Base-by-base conservation (phyloP, 768 basidiomycete genomes). In the Kwoniella sp. region DNA sequence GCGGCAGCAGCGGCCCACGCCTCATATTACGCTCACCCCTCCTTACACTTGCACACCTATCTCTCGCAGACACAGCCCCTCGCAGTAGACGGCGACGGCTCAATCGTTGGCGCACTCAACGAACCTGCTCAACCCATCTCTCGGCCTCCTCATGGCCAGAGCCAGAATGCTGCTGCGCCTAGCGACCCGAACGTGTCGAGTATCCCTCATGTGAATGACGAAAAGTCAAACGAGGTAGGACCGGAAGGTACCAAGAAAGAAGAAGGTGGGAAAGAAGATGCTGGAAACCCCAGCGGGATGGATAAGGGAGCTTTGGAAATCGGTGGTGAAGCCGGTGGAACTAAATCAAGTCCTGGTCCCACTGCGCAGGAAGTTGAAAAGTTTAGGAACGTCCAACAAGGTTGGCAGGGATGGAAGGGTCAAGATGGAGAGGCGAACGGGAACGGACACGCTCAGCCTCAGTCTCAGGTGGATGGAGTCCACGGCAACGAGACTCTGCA, bases 1-100 rank as follows among this genome's bases (percentile, higher is more conserved):
- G 74, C 74, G n/a, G 74, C 74, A 17, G 74, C 74, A 1, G 65
- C 65, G 13, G 74, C 74, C 22, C 74, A 71, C 53, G 71, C 74
- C 5, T 73, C 74, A 2, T 76, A 76, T 61, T 76, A 76, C 58
- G 65, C 74, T 21, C 74, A 76, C 40, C 74, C 74, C 12, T 51
- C 63, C 4, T 51, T 73, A 2, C 74, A 76, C 52, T 55, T 76
- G 19, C 71, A 72, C 58, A 69, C 69, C 37, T 76, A 76, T 59
- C 53, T 76, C 17, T 25, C 53, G 10, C 47, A 59, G 24, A 50
- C 47, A 17, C 29, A 50, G 2, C 48, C 61, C 6, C 26, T 56
- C 13, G 44, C 26, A 2, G 21, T 52, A 9, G 49, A 64, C 24
- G 27, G 15, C n/a, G 21, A 64, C n/a, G 62, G 55, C 37, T 10